Base-by-base conservation (phyloP, 805 yeast species). In the Metschnikowia vanudenii region DNA sequence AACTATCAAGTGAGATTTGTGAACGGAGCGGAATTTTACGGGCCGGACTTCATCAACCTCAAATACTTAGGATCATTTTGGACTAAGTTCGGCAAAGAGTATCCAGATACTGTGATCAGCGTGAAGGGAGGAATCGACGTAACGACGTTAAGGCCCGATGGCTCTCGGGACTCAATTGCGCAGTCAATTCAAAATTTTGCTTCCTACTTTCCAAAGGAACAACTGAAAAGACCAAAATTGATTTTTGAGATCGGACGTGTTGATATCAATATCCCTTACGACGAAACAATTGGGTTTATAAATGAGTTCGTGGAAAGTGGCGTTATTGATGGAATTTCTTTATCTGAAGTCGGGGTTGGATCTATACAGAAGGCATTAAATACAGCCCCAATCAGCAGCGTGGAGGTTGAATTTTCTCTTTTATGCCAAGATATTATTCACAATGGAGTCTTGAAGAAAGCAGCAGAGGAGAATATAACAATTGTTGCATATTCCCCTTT, bases 1-100 rank as follows among this genome's bases (percentile, higher is more conserved):
- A 67, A 71, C 30, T 83, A 85, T 22, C 73, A 81, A 51, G 70
- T 79, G 64, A 65, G 64, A 10, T 75, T 84, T 48, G 68, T 86
- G 64, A 88, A 88, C 58, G 82, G 81, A 22, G 94, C 94, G 49
- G 94, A 84, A 57, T 87, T 88, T 59, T 88, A 89, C 57, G 95
- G 95, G 13, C 50, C 64, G 0, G 67, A 71, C 40, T 56, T 57
- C 39, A 64, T 68, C 50, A 87, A 86, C 58, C 68, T 89, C 68
- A 65, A 75, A 55, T 72, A 79, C 46, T 61, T 87, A 34, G 68
- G 75, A 39, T 76, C 72, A 8, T 88, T 85, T 60, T 78, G 86
- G 55, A 71, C 60, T n/a, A 69, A 77, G 49, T 85, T 89, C 2
- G 82, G 78, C 39, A 68, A 69, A 43, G 75, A 82, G 43, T 67